These are phyloP conservation scores for Lactarius psammicola DNA, from an alignment of 768 basidiomycete species.

Conservation along the genomic window DNA sequence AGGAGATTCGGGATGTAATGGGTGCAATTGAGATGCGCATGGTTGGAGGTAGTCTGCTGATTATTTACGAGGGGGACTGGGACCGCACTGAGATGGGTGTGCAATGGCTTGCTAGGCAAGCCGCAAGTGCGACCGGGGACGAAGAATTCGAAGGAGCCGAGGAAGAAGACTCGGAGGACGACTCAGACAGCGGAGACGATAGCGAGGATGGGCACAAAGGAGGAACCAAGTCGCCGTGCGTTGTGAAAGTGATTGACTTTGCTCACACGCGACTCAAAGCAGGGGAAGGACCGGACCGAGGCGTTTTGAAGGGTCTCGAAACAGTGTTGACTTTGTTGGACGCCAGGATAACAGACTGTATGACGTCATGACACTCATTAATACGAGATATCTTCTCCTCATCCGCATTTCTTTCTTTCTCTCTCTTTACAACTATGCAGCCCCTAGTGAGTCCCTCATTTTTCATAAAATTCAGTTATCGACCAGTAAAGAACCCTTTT, in stretches of 20 bases:
- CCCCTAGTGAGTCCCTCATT: slow-evolving; percentile 17
- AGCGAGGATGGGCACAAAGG: not conserved
- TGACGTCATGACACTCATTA: slow-evolving; percentile 10
- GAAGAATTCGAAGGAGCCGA: slow-evolving; percentile 2
- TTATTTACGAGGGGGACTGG: slow-evolving; percentile 73
- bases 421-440: slow-evolving; percentile 15
- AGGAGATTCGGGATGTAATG: slow-evolving; percentile 51
- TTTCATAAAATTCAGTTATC: not conserved
- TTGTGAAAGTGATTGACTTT: slow-evolving; percentile 89
- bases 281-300: slow-evolving; percentile 74
- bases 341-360: slow-evolving; percentile 49
- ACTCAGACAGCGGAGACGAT: slow-evolving; percentile 15
- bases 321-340: slow-evolving; percentile 63
- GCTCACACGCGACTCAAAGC: slow-evolving; percentile 74
- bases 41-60: slow-evolving; percentile 75
- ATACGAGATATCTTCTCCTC: not conserved
- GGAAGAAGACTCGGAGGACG: slow-evolving; percentile 25
- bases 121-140: slow-evolving; percentile 10
- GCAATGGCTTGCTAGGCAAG: slow-evolving; percentile 19
- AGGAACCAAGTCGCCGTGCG: slow-evolving; percentile 22
- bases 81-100: slow-evolving; percentile 20
- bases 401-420: not conserved
- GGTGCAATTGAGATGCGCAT: slow-evolving; percentile 67
- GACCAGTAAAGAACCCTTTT: slow-evolving; percentile 20
- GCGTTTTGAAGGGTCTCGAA: slow-evolving; percentile 71